Conservation (phyloP, 345 rosid species). For the Jatropha curcas region DNA sequence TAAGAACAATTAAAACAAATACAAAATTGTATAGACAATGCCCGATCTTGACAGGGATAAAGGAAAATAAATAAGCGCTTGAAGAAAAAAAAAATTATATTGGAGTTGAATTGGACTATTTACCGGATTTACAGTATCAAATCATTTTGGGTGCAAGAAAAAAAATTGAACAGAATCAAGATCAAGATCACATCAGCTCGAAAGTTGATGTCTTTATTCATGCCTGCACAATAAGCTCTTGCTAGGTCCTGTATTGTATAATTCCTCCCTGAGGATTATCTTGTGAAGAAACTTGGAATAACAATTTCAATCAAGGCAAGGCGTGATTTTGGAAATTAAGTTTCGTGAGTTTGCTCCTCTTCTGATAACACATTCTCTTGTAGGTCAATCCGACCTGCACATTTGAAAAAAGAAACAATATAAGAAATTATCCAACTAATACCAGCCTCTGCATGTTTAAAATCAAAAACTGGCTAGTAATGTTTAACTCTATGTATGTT, state of each 20-base stretch:
- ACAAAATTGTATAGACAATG: conserved; percentile 4
- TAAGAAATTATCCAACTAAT: background rate
- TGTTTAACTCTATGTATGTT: background rate
- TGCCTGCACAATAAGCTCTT: conserved; percentile 17
- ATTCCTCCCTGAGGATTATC: conserved; percentile 9
- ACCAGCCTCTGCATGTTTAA: background rate
- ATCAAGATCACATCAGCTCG: conserved; percentile 18
- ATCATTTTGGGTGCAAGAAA: background rate
- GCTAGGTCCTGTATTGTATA: conserved; percentile 17
- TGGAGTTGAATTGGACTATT: conserved; percentile 21
- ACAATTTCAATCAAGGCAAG: background rate
- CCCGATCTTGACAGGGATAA: background rate
- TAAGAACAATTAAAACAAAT: too few species aligned
- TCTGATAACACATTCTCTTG: conserved; percentile 52
- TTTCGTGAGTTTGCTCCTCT: conserved; percentile 51
- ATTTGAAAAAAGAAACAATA: conserved; percentile 10
- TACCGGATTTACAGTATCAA: conserved; percentile 31
- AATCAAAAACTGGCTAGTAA: background rate
- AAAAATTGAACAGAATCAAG: conserved; percentile 15
- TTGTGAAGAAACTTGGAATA: conserved; percentile 8
- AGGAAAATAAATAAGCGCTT: background rate
- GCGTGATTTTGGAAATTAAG: conserved; percentile 25
- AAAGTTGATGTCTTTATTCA: conserved; percentile 27
- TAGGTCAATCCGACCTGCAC: conserved; percentile 69
- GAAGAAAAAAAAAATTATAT: conserved; percentile 15